Base-by-base conservation (phyloP, 1,139 yeast species). In the Williopsis jadinii region DNA sequence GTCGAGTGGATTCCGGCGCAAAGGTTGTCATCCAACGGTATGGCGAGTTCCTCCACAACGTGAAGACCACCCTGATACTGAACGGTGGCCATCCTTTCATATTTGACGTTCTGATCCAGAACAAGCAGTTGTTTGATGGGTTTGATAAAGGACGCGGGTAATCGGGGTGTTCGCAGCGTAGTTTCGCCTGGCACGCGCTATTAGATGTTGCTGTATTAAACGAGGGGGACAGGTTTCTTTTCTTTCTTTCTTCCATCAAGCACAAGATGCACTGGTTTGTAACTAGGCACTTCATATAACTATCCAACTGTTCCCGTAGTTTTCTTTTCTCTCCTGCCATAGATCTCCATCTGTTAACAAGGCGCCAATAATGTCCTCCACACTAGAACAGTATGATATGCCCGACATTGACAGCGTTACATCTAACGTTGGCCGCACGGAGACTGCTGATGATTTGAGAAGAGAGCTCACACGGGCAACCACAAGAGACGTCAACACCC, bases 21-120 rank as follows among this genome's bases (percentile, higher is more conserved):
- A 15, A 38, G 36, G 35, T 46, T 4, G 49, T 51, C 9, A 30
- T 50, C 8, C 44, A 61, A 34, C 51, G 60, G 37, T 70, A 66
- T 47, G 55, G 65, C 31, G 67, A 63, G 37, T 65, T 71, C 42
- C 54, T 66, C 11, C 55, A 58, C 26, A 70, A 67, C 36, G 61
- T 71, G 34, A 62, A 62, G 44, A 56, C 62, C 13, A 63, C 71
- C 0, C 50, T 71, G 35, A 52, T 58, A 33, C 50, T 69, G 31
- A 71, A 70, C 43, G 73, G 73, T 12, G 74, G 74, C 1, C 72
- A 71, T 47, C 53, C 68, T 8, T 69, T 69, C 44, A 61, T 67
- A 9, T 60, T 71, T 45, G 76, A 70, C 47, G 54, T 70, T 2
- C 51, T 70, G 26, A 35, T 52, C 40, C 52, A 43, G 37, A 46